phyloP scores from a whole-genome alignment of 169 alveolate genomes.

The Eimeria brunetti region DNA sequence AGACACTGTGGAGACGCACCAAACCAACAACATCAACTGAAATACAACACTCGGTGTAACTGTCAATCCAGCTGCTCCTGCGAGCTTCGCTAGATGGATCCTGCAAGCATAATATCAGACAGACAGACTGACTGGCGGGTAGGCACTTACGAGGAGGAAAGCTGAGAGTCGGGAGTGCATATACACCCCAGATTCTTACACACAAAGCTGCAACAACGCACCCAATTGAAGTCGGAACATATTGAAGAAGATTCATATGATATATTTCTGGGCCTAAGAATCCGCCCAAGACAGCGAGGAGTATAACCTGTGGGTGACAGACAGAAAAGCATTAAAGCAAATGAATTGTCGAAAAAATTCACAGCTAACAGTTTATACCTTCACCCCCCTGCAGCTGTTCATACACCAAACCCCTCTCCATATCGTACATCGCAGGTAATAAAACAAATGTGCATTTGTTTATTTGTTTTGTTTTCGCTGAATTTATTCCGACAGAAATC shows the following conservation, averaged over 20 bases:
- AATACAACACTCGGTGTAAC: conserved; percentile 26
- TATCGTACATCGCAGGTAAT: too few relatives aligned
- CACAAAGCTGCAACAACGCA: neutral
- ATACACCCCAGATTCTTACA: neutral
- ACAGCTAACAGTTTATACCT: too few relatives aligned
- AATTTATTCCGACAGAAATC: neutral
- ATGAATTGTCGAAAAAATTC: neutral
- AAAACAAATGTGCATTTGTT: neutral
- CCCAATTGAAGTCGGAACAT: conserved; percentile 37
- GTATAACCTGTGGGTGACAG: neutral
- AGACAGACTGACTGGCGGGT: neutral
- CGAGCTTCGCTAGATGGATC: conserved; percentile 53
- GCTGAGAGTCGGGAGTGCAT: neutral
- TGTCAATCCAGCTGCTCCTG: conserved; percentile 11
- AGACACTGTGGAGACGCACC: conserved; percentile 1
- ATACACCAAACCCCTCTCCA: neutral
- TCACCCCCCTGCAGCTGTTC: neutral
- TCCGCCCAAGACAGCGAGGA: conserved; percentile 25
- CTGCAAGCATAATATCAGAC: neutral
- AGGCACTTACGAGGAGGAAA: neutral
- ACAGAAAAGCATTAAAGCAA: neutral
- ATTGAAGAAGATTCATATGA: conserved; percentile 31
- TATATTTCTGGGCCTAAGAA: conserved; percentile 47
- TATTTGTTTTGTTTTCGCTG: neutral
- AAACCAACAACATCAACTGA: conserved; percentile 36